These are phyloP conservation scores for Gossypium bickii DNA, from an alignment of 345 rosid genomes.

Conservation along the genomic window DNA sequence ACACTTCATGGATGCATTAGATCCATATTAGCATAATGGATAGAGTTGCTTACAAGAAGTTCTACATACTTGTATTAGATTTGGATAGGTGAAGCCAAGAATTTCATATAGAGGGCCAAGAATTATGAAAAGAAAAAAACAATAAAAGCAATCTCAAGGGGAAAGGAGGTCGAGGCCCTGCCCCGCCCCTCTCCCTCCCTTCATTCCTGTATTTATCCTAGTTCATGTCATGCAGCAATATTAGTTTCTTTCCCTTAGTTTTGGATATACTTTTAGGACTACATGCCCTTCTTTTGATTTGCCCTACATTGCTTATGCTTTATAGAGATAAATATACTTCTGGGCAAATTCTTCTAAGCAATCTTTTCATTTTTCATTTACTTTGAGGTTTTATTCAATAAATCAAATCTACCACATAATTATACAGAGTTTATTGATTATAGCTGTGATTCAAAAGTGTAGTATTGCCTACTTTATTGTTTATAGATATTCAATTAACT, in stretches of 20 bases:
- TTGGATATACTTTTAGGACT: not conserved
- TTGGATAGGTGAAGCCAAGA: not conserved
- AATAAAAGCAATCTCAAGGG: not conserved
- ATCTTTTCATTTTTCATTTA: not conserved
- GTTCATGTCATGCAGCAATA: not conserved
- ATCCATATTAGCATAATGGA: not conserved
- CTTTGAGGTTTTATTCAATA: not conserved
- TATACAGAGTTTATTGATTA: not conserved
- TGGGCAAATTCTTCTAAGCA: not conserved
- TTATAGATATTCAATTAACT: not conserved
- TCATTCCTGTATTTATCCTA: not conserved
- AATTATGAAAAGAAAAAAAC: not conserved
- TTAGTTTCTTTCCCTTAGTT: not conserved
- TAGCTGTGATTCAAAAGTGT: not conserved
- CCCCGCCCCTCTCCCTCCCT: not conserved
- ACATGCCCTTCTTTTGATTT: not conserved
- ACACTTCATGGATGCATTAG: not conserved
- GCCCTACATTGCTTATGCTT: not conserved
- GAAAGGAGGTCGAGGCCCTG: not conserved
- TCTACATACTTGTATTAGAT: not conserved
- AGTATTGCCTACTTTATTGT: not conserved
- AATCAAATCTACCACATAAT: not conserved
- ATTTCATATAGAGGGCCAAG: not conserved
- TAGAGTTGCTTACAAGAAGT: not conserved
- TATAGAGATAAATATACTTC: not conserved